Conservation (phyloP, 176 grass and related monocot species). For the Paspalum vaginatum region DNA sequence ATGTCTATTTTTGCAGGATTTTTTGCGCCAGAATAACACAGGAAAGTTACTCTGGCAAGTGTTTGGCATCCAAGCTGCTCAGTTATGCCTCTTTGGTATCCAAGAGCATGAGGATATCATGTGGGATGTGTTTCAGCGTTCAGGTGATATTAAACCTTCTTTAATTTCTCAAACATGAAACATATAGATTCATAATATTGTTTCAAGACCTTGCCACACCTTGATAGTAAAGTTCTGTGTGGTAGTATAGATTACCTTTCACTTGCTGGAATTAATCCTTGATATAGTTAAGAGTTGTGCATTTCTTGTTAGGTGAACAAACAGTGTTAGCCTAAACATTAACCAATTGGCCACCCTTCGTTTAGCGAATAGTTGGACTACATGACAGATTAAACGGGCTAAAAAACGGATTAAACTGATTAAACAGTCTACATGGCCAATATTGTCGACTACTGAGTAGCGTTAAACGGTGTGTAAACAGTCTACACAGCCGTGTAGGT, state of each 20-base stretch:
- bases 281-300: neutral
- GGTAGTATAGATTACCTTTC: constrained; percentile 17
- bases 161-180: constrained; percentile 31
- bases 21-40: constrained; percentile 96
- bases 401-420: too few relatives aligned
- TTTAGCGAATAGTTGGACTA: too few relatives aligned
- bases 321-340: neutral
- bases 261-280: neutral
- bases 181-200: constrained; percentile 1
- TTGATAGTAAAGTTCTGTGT: neutral
- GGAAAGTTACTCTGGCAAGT: constrained; percentile 96
- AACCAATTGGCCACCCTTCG: too few relatives aligned
- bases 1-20: constrained; percentile 62
- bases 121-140: constrained; percentile 82
- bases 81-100: constrained; percentile 86
- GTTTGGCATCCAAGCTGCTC: constrained; percentile 73
- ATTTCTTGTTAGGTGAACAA: neutral
- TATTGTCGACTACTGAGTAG: too few relatives aligned
- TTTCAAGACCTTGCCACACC: neutral
- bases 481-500: too few relatives aligned
- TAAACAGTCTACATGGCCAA: too few relatives aligned
- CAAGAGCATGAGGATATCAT: constrained; percentile 94
- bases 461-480: too few relatives aligned
- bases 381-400: too few relatives aligned
- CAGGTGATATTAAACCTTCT: constrained; percentile 56